Conservation (phyloP, 2,329 filamentous ascomycete genomes). For the Hymenoscyphus infarciens region DNA sequence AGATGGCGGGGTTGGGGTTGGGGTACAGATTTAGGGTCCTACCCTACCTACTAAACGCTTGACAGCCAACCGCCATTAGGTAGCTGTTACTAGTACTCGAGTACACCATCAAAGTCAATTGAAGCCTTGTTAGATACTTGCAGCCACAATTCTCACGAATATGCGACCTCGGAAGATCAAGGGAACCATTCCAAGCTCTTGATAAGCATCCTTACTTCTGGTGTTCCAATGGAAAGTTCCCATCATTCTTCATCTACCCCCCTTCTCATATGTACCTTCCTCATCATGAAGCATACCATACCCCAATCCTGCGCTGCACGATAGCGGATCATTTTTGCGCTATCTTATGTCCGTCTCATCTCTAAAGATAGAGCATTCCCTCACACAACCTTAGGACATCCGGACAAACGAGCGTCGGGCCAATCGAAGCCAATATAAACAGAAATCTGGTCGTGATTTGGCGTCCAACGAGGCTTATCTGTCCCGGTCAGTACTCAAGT, state of each 20-base stretch:
- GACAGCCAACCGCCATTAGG: not conserved
- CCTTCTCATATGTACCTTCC: too few relatives aligned
- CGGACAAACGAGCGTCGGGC: not conserved
- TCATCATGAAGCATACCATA: too few relatives aligned
- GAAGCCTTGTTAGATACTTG: not conserved
- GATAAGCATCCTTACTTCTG: not conserved
- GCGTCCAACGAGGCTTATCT: not conserved
- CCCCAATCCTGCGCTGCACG: not conserved
- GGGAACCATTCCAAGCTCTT: not conserved
- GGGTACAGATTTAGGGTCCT: not conserved
- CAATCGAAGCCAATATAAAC: not conserved
- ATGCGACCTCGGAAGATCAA: not conserved
- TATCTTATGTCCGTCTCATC: conserved; percentile 1
- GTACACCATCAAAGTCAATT: not conserved
- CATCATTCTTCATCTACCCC: too few relatives aligned
- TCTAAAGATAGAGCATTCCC: not conserved
- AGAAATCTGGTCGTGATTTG: not conserved
- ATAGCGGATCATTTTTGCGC: not conserved
- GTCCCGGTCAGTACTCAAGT: not conserved
- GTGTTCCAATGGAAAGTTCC: too few relatives aligned
- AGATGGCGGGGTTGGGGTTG: not conserved
- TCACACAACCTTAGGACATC: not conserved
- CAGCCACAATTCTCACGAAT: not conserved
- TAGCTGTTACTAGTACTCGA: too few relatives aligned
- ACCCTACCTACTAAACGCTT: not conserved